phyloP scores from a whole-genome alignment of 441 rosid species.

The Jatropha podagrica region DNA sequence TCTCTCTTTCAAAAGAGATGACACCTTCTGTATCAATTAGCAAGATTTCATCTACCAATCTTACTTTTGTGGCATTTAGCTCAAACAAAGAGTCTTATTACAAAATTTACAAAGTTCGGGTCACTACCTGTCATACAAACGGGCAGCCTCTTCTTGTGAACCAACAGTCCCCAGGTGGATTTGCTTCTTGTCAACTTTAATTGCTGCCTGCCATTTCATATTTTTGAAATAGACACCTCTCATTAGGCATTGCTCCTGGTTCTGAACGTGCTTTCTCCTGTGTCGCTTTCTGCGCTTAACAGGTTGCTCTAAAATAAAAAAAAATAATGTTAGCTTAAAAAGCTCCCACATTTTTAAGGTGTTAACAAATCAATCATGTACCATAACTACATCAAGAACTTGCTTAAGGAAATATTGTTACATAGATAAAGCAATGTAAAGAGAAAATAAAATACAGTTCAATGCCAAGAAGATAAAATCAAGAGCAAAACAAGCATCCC shows the following conservation, averaged over 20 bases:
- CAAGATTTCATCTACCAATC: neutral
- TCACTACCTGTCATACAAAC: conserved; percentile 79
- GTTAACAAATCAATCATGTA: neutral
- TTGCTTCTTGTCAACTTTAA: conserved; percentile 95
- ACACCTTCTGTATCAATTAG: conserved; percentile 7
- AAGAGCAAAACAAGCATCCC: neutral
- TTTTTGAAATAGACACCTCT: conserved; percentile 98
- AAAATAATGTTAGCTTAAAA: neutral
- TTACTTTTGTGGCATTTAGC: neutral
- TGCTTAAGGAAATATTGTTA: neutral
- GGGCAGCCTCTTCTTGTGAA: conserved; percentile 96
- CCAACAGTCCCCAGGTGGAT: conserved; percentile 95
- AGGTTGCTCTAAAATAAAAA: conserved; percentile 53
- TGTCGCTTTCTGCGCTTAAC: conserved; percentile 88
- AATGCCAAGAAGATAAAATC: neutral
- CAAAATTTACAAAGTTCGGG: conserved; percentile 8
- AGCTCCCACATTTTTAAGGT: neutral
- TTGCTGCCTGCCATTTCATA: conserved; percentile 99
- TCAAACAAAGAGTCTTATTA: neutral
- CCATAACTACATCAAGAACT: neutral
- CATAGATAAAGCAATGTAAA: neutral
- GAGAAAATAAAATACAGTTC: neutral
- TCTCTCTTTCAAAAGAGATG: neutral
- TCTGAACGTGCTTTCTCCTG: conserved; percentile 77
- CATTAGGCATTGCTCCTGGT: conserved; percentile 94